These are phyloP conservation scores for Symbiodinium pilosum DNA, from an alignment of 73 alveolate genomes.

Conservation along the genomic window DNA sequence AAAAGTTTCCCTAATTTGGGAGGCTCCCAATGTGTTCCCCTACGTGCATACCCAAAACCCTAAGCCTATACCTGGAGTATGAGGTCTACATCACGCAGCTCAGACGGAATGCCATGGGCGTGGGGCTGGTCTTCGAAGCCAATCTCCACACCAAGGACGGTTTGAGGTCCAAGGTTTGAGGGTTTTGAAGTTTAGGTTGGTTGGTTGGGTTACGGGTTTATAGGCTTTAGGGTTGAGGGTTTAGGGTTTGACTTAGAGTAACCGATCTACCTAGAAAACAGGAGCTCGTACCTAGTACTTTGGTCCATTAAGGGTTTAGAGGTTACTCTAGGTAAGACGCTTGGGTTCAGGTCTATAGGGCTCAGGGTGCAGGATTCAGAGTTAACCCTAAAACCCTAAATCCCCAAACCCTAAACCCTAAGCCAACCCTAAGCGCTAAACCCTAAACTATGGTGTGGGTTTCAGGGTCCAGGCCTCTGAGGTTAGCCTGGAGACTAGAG, in stretches of 20 bases:
- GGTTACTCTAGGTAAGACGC: no score
- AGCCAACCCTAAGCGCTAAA: neutral
- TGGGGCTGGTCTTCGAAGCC: slow-evolving; percentile 99
- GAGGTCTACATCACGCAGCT: slow-evolving; percentile 98
- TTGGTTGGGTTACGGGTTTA: no score
- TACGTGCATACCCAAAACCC: neutral
- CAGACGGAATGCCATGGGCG: slow-evolving; percentile 99
- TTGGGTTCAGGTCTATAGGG: neutral
- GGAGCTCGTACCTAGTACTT: no score
- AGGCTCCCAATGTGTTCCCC: neutral
- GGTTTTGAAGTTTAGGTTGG: neutral
- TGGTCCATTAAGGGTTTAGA: no score
- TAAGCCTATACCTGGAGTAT: neutral
- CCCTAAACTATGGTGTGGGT: neutral
- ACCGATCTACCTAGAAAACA: no score
- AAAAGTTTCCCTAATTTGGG: no score
- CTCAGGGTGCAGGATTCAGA: neutral
- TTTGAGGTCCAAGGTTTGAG: neutral
- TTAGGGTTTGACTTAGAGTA: no score
- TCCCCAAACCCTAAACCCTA: neutral
- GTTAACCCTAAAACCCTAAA: neutral
- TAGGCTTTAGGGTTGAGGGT: no score
- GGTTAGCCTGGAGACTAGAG: no score
- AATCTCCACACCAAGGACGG: slow-evolving; percentile 98
- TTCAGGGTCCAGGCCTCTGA: no score